phyloP scores from a whole-genome alignment of 2,329 filamentous ascomycete species.

The Colletotrichum kahawae region DNA sequence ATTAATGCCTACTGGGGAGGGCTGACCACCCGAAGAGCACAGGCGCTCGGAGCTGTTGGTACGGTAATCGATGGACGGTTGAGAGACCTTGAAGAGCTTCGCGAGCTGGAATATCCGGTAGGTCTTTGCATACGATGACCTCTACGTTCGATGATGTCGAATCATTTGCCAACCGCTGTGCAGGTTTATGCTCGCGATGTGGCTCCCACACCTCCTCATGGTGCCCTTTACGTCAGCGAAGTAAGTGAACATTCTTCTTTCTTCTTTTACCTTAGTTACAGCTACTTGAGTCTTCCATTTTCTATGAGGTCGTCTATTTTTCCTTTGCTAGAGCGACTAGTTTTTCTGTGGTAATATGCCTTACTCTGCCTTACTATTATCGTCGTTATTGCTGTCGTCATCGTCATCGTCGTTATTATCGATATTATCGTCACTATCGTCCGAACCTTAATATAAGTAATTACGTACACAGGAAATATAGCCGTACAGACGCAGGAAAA shows the following conservation, averaged over 20 bases:
- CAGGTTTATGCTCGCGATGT: background rate
- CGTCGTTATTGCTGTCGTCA: no score
- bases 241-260: background rate
- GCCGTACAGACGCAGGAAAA: accelerated
- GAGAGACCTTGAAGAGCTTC: background rate
- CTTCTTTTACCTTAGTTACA: background rate
- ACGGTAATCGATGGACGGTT: background rate
- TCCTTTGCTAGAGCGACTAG: background rate
- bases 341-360: background rate
- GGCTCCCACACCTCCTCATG: background rate
- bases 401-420: no score
- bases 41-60: background rate
- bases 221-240: background rate
- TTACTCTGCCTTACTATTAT: background rate
- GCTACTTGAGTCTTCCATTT: background rate
- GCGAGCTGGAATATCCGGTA: background rate
- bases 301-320: background rate
- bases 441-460: background rate
- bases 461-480: background rate
- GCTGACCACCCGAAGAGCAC: background rate
- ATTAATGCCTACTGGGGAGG: background rate
- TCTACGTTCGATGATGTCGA: background rate
- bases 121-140: background rate
- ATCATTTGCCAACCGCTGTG: background rate
- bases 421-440: background rate